phyloP scores from a whole-genome alignment of 495 filamentous ascomycete genomes.

The Lasiosphaeria ovina region DNA sequence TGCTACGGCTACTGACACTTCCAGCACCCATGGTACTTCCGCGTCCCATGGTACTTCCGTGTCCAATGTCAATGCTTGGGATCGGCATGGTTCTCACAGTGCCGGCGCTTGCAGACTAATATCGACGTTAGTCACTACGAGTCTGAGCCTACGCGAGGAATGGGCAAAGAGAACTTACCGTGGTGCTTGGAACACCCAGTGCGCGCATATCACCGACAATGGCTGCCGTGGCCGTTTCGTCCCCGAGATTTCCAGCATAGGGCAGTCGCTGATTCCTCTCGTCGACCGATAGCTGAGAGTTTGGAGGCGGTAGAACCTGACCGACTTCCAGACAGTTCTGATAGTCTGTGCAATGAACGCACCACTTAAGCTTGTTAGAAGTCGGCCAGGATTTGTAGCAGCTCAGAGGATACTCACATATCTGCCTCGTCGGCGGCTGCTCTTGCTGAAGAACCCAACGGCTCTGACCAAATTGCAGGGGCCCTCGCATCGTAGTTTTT shows the following conservation, averaged over 20 bases:
- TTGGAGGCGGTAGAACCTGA: conserved; percentile 19
- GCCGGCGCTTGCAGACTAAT: no score
- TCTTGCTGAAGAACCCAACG: conserved; percentile 56
- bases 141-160: no score
- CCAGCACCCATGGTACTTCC: no score
- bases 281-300: conserved; percentile 3
- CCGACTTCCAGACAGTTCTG: conserved; percentile 18
- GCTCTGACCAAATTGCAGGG: conserved; percentile 49
- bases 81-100: no score
- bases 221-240: not conserved
- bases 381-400: not conserved
- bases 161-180: no score
- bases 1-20: no score
- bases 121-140: no score
- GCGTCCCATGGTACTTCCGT: no score
- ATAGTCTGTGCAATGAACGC: conserved; percentile 54
- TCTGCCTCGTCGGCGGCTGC: conserved; percentile 48
- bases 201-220: no score
- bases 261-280: conserved; percentile 2
- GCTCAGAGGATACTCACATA: conserved; percentile 41
- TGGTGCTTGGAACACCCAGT: no score
- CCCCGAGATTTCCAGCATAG: not conserved
- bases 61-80: no score
- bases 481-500: conserved; percentile 38
- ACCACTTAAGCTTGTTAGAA: conserved; percentile 43